A percentile compares a stretch with the other conserved stretches of the same genome.
Conservation (phyloP, 371 early-diverging fungal genomes). For the Syncephalastrum contaminatum region DNA sequence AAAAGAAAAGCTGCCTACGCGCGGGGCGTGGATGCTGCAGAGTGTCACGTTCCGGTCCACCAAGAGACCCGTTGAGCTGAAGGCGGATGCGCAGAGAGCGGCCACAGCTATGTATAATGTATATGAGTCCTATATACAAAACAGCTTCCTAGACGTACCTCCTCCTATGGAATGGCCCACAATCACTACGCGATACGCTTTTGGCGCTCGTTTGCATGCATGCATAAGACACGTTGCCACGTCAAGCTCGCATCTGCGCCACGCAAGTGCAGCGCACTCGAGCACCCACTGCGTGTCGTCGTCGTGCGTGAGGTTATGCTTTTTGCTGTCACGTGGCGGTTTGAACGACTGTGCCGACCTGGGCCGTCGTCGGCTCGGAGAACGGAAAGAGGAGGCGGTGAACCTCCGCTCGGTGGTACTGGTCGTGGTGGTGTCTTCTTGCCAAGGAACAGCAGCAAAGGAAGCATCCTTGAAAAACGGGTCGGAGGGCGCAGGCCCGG, state of each 20-base stretch:
- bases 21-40: slow-evolving; percentile 29
- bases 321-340: background rate
- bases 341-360: slow-evolving; percentile 4
- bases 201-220: slow-evolving; percentile 25
- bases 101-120: slow-evolving; percentile 30
- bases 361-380: background rate
- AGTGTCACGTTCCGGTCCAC: slow-evolving; percentile 27
- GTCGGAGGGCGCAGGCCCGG: slow-evolving; percentile 26
- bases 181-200: slow-evolving; percentile 36
- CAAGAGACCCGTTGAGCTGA: slow-evolving; percentile 32
- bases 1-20: slow-evolving; percentile 32
- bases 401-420: background rate
- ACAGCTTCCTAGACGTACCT: slow-evolving; percentile 18
- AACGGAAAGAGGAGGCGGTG: too few species aligned
- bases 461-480: slow-evolving; percentile 26
- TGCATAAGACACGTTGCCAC: slow-evolving; percentile 42
- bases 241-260: slow-evolving; percentile 38
- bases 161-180: slow-evolving; percentile 36
- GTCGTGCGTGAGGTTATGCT: slow-evolving; percentile 7
- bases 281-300: slow-evolving; percentile 28
- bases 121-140: background rate
- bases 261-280: slow-evolving; percentile 35
- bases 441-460: slow-evolving; percentile 32
- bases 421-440: slow-evolving; percentile 12
- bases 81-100: slow-evolving; percentile 37